These are phyloP conservation scores for Sorghum bicolor DNA, from an alignment of 176 grass and related monocot genomes.

Conservation along the genomic window Sorghum_bicolor_NCBIv3 NC_012878.2:53422501-53423000, in stretches of 20 bases:
- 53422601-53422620: neutral
- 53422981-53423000: constrained; percentile 34
- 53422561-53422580: neutral
- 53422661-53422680: neutral
- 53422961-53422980: neutral
- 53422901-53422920: neutral
- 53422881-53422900: neutral
- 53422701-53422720: too few species aligned
- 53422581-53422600: neutral
- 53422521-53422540: neutral
- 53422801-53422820: neutral
- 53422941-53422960: neutral
- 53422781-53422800: neutral
- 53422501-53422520: neutral
- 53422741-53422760: too few species aligned
- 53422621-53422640: neutral
- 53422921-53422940: neutral
- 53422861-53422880: neutral
- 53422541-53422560: neutral
- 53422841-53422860: neutral
- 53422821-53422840: neutral
- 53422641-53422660: neutral
- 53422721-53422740: too few species aligned
- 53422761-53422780: neutral
- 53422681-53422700: neutral